These are phyloP conservation scores for Colletotrichum sp. DNA, from an alignment of 2,329 filamentous ascomycete genomes.

Conservation along the genomic window DNA sequence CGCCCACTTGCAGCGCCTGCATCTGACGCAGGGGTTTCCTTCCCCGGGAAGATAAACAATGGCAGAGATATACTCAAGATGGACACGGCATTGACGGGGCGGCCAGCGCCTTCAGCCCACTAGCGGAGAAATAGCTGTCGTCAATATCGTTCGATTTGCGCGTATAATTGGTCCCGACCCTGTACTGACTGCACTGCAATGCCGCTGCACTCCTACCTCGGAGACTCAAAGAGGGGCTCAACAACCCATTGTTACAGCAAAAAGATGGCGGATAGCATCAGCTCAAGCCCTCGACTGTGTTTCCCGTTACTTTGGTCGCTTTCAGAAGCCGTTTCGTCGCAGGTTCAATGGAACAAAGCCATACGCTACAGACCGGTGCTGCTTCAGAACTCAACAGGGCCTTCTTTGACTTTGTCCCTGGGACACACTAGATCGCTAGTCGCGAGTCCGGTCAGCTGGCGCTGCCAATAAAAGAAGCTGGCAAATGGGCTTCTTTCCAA, in stretches of 20 bases:
- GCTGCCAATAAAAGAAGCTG: conserved; percentile 16
- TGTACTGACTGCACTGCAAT: not conserved
- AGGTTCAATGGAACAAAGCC: not conserved
- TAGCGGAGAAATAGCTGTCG: not conserved
- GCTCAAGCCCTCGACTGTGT: not conserved
- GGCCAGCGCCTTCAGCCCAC: not conserved
- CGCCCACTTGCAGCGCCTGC: not conserved
- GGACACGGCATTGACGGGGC: not conserved
- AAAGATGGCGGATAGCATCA: not conserved
- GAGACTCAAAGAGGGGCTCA: not conserved
- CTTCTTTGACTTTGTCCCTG: conserved; percentile 11
- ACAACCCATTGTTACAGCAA: not conserved
- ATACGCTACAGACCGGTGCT: not conserved
- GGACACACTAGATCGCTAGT: conserved; percentile 1
- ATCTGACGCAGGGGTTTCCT: not conserved
- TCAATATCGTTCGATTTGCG: not conserved
- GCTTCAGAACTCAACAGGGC: not conserved
- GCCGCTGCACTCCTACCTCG: not conserved
- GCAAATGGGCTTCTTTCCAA: conserved; percentile 18
- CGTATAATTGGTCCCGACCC: not conserved
- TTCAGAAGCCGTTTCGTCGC: not conserved
- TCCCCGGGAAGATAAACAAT: not conserved
- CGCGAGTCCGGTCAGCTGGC: not conserved
- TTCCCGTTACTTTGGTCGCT: not conserved
- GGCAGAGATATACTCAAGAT: not conserved